Evolutionary conservation across 306 rosid species (phyloP), one percentile per base, ranked within the genome.

Genomic region (Trifolium subterraneum): DNA sequence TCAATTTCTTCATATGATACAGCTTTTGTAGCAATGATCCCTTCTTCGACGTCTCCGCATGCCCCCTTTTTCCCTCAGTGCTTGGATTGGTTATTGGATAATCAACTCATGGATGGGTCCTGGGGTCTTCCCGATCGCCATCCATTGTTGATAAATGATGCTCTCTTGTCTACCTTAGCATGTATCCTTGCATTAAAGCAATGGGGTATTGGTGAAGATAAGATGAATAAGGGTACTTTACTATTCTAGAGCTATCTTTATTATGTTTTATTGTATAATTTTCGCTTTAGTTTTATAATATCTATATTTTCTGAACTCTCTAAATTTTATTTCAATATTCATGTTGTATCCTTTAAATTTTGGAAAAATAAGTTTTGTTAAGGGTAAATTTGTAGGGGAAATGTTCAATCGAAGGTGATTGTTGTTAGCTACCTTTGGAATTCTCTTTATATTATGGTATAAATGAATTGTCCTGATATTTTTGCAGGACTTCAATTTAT

Each of bases 1-100:
- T 90, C 90, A 27, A 70, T 84, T 70, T 93, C 98, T 63, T 85
- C 90, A 1, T 93, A 91, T 71, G 96, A 93, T 80, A 93, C 98
- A 5, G 94, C 98, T 76, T 87, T 96, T 97, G 93, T 93, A 64
- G 98, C 98, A 31, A 89, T 88, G 98, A 72, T 89, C 72, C 91
- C 92, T 70, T 88, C 92, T 44, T 84, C 86, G 42, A 65, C 81
- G 77, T 85, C 92, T 47, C 63, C 71, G 8, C 51, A 51, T 13
- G 67, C 73, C 29, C 98, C 97, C 8, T 80, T 82, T 77, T 93
- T 91, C 72, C 98, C 96, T 15, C 82, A 84, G 42, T 89, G 97
- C 58, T 59, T 93, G 64, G 78, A 87, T 42, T 93, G 98, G 96
- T 79, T 91, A 54, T 75, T 88, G 68, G 84, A 83, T 20, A 87